Percentiles rank a stretch among this genome's conserved stretches.
phyloP scores from a whole-genome alignment of 345 rosid genomes.

The Eucalyptus pumila region DNA sequence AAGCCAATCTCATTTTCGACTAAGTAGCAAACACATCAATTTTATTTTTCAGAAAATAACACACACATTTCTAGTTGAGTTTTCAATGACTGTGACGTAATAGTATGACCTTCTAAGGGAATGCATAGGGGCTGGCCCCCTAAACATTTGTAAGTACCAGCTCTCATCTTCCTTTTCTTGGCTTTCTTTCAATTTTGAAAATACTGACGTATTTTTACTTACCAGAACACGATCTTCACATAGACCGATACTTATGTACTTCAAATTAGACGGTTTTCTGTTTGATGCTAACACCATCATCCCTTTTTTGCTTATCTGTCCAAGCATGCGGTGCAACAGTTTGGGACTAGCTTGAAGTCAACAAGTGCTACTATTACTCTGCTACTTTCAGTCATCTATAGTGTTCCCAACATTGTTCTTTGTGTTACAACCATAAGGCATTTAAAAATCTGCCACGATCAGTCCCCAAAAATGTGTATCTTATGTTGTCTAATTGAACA shows the following conservation, averaged over 20 bases:
- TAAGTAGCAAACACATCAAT: no score
- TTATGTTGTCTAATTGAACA: not conserved
- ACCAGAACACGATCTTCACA: not conserved
- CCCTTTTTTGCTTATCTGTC: not conserved
- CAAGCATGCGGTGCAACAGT: not conserved
- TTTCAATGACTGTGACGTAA: no score
- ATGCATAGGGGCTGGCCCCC: no score
- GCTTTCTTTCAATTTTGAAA: no score
- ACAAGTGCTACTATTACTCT: not conserved
- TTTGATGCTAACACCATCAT: not conserved
- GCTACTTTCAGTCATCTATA: not conserved
- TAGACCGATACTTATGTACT: not conserved
- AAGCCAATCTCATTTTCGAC: no score
- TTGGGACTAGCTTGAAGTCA: not conserved
- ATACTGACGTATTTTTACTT: no score
- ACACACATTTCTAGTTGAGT: no score
- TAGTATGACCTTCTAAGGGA: no score
- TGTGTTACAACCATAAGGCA: not conserved
- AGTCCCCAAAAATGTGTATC: not conserved
- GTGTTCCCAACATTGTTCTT: not conserved
- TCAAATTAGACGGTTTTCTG: not conserved
- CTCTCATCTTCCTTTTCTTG: no score
- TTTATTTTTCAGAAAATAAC: no score
- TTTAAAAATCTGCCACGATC: not conserved
- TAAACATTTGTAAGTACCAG: no score